These are phyloP conservation scores for Rhodosorus marinus DNA, from an alignment of 23 red algal genomes.

Conservation along the genomic window DNA sequence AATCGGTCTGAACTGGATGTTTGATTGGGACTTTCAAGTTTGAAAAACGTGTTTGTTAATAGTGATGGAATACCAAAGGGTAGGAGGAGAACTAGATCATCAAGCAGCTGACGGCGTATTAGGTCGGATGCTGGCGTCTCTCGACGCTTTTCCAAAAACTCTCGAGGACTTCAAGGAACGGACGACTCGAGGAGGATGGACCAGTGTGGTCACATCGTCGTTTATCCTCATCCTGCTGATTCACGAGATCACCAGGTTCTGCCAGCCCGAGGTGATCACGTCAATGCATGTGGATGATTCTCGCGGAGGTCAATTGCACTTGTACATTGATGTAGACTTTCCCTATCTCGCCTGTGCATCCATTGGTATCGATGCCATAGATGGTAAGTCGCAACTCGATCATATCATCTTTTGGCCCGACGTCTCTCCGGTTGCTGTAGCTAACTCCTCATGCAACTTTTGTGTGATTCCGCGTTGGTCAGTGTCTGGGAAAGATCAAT, in stretches of 20 bases:
- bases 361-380: conserved; percentile 70
- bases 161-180: conserved; percentile 61
- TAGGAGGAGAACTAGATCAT: no score
- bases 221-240: conserved; percentile 49
- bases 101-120: no score
- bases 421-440: no score
- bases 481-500: neutral
- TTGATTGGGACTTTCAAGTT: no score
- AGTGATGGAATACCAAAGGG: no score
- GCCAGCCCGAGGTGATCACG: conserved; percentile 12
- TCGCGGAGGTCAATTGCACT: conserved; percentile 23
- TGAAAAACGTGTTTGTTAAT: no score
- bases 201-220: conserved; percentile 39
- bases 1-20: no score
- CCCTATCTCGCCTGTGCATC: conserved; percentile 54
- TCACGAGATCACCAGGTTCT: conserved; percentile 36
- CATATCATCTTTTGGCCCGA: conserved; percentile 50
- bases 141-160: conserved; percentile 86
- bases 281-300: conserved; percentile 48
- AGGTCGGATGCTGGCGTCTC: no score
- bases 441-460: no score
- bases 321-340: conserved; percentile 71
- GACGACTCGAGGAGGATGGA: conserved; percentile 42
- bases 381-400: conserved; percentile 30
- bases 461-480: conserved; percentile 34